A percentile compares a stretch with the other conserved stretches of the same genome.
Conservation (phyloP, 2,329 filamentous ascomycete genomes). For the Cladosporium sp. region DNA sequence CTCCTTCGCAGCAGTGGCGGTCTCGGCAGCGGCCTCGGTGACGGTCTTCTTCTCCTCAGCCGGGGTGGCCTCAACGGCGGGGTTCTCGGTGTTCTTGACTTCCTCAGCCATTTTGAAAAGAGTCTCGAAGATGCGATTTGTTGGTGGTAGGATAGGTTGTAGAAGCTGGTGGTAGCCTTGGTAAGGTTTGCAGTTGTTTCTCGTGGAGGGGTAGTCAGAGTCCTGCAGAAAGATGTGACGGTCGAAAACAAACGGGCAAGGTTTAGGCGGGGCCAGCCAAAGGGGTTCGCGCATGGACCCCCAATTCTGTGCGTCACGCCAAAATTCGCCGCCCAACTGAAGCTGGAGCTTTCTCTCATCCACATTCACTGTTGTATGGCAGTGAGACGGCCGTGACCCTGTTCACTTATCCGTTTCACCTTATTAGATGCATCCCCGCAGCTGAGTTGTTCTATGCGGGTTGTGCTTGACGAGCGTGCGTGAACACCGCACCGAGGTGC, state of each 20-base stretch:
- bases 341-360: no score
- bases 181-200: background rate
- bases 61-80: conserved; percentile 30
- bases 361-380: no score
- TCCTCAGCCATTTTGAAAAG: conserved; percentile 24
- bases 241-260: background rate
- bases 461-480: no score
- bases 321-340: no score
- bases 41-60: conserved; percentile 35
- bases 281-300: background rate
- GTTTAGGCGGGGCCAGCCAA: background rate
- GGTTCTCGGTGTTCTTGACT: conserved; percentile 24
- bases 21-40: conserved; percentile 31
- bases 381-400: no score
- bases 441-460: no score
- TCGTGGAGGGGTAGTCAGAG: background rate
- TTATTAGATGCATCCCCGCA: no score
- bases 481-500: background rate
- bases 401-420: no score
- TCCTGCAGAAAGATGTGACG: conserved; percentile 4
- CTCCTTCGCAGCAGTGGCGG: conserved; percentile 41
- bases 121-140: background rate
- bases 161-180: background rate
- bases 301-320: background rate
- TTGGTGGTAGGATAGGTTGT: background rate